Evolutionary conservation across 1,284 basidiomycete species (phyloP).

Genomic region (Cryptococcus hybrid): DNA sequence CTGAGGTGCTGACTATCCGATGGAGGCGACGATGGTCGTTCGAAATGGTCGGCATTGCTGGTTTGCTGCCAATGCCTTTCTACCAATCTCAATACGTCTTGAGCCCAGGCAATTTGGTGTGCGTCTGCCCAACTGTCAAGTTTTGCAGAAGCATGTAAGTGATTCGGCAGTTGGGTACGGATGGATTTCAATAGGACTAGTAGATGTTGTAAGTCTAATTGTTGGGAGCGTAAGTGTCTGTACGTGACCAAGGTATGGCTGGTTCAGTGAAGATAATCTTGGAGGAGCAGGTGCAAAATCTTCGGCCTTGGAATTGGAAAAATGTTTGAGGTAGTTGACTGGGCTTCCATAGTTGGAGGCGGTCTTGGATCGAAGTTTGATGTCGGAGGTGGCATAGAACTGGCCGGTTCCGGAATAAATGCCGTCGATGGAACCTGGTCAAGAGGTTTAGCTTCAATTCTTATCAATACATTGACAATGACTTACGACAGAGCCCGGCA

Average conservation of each 20-base stretch:
- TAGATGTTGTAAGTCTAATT: not conserved
- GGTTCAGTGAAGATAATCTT: not conserved
- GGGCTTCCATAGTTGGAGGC: too few relatives aligned
- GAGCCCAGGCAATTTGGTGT: slow-evolving; percentile 31
- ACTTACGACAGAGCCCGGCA: too few relatives aligned
- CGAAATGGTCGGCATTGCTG: slow-evolving; percentile 16
- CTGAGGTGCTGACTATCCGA: slow-evolving; percentile 9
- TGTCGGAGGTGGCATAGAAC: too few relatives aligned
- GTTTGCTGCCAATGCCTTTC: slow-evolving; percentile 22
- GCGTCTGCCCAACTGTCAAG: slow-evolving; percentile 23
- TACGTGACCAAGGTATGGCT: not conserved
- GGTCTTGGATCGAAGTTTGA: too few relatives aligned
- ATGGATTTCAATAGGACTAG: slow-evolving; percentile 10
- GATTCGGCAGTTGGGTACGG: slow-evolving; percentile 21
- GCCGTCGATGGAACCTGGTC: too few relatives aligned
- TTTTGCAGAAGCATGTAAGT: not conserved
- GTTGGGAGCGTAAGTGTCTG: not conserved
- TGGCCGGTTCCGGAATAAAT: too few relatives aligned
- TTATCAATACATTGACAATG: too few relatives aligned
- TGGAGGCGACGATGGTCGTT: slow-evolving; percentile 3
- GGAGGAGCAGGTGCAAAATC: not conserved
- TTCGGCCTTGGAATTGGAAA: not conserved
- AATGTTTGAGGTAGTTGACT: too few relatives aligned
- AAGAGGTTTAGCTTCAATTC: too few relatives aligned
- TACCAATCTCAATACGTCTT: slow-evolving; percentile 36